These are phyloP conservation scores for Carex arenaria DNA, from an alignment of 202 grass and related monocot genomes.

Conservation along the genomic window DNA sequence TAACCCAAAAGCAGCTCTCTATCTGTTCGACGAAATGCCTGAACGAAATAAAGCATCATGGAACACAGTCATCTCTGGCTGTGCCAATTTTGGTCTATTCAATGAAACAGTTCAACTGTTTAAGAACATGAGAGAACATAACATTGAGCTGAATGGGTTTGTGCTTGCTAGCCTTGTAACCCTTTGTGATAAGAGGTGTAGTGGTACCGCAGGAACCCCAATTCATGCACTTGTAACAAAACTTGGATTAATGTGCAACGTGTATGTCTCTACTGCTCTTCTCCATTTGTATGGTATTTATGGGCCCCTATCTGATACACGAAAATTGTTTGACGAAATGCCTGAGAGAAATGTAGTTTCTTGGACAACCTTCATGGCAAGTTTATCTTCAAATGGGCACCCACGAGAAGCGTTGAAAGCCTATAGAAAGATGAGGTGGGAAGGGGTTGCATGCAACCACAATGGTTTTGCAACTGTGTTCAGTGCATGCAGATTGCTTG, in stretches of 20 bases:
- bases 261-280: slow-evolving; percentile 59
- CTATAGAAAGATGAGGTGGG: slow-evolving; percentile 50
- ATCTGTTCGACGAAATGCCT: slow-evolving; percentile 52
- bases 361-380: slow-evolving; percentile 60
- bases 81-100: slow-evolving; percentile 25
- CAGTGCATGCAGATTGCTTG: slow-evolving; percentile 39
- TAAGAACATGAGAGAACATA: slow-evolving; percentile 28
- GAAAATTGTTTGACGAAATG: slow-evolving; percentile 54
- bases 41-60: slow-evolving; percentile 41
- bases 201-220: slow-evolving; percentile 14
- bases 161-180: slow-evolving; percentile 61
- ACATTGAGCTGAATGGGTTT: slow-evolving; percentile 45
- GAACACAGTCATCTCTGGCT: slow-evolving; percentile 57
- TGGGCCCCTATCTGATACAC: slow-evolving; percentile 25
- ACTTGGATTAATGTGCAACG: slow-evolving; percentile 43
- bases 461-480: slow-evolving; percentile 45
- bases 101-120: slow-evolving; percentile 24
- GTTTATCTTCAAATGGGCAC: slow-evolving; percentile 40
- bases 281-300: slow-evolving; percentile 56
- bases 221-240: slow-evolving; percentile 52
- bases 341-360: slow-evolving; percentile 54
- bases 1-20: slow-evolving; percentile 11
- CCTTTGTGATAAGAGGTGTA: slow-evolving; percentile 29
- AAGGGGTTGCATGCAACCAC: slow-evolving; percentile 45
- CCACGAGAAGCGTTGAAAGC: slow-evolving; percentile 28